Evolutionary conservation across 768 basidiomycete genomes (phyloP), one percentile per base, ranked within the genome.

Genomic region (Lactarius deliciosus): DNA sequence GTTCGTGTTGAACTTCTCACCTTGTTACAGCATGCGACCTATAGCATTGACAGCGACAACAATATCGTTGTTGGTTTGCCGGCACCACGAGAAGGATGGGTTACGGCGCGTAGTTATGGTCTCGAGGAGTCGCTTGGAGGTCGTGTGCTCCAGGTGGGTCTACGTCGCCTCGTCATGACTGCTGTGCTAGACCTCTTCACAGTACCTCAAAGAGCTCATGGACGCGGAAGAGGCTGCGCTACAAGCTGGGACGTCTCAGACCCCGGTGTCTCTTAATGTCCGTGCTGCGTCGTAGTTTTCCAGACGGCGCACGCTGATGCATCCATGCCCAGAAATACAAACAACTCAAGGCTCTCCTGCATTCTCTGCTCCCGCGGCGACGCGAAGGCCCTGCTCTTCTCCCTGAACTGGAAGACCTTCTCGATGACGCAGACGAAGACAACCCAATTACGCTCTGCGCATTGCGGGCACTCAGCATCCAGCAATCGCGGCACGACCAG

Each of bases 121-220:
- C 70, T 71, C 25, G 60, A 59, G 22, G 68, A 71, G 30, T 66
- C 70, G 8, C 64, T 71, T 28, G 64, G 38, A 1, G 68, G 64
- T 13, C 61, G 68, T 32, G 68, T 43, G 45, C 61, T 66, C 13
- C 65, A 69, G 53, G 70, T 66, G 11, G 25, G 63, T 28, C 43
- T 16, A 53, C 20, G 32, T 6, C 25, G 15, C 16, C 2, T 53
- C 20, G 28, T 25, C 10, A 22, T 32, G 45, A 20, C 40, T 20
- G 1, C 5, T 28, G 2, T 58, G 32, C 15, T 28, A 25, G 34
- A 30, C 0, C 15, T 3, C 18, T 56, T 8, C 30, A 13, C 10
- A 71, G 68, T 64, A 62, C 58, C 60, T 71, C 1, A 63, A 62
- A 36, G 70, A 71, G 18, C 63, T 69, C 10, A 66, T 69, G 66